phyloP scores from a whole-genome alignment of 257 asterid species.

The Solanum boliviense region DNA sequence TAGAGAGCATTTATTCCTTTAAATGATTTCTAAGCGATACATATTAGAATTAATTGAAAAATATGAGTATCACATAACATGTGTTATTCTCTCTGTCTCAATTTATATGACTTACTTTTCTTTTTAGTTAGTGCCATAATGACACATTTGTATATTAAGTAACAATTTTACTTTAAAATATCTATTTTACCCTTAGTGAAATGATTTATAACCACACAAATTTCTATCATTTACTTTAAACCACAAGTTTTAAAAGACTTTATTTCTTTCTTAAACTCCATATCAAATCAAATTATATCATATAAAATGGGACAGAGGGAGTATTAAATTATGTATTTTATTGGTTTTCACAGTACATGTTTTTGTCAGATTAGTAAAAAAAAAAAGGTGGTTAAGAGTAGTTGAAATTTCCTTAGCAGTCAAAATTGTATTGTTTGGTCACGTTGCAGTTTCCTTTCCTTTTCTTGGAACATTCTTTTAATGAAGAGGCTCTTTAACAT shows the following conservation, averaged over 20 bases:
- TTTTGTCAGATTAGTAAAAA: neutral
- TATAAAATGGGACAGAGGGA: no score
- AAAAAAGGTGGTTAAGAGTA: neutral
- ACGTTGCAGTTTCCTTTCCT: neutral
- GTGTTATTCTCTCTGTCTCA: accelerated
- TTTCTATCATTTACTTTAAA: no score
- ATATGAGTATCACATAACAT: neutral
- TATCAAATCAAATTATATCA: accelerated
- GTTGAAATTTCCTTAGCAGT: neutral
- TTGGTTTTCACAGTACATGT: neutral
- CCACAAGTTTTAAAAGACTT: no score
- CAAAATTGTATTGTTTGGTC: neutral
- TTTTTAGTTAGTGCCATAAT: no score
- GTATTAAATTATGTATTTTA: neutral
- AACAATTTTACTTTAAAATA: no score
- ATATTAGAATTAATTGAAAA: neutral
- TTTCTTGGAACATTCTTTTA: neutral
- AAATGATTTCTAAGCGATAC: no score
- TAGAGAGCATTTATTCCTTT: accelerated
- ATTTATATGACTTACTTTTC: accelerated
- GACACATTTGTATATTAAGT: no score
- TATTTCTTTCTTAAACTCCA: accelerated
- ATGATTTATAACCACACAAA: no score
- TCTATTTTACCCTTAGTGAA: accelerated
- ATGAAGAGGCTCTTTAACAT: neutral